phyloP scores from a whole-genome alignment of 495 filamentous ascomycete species.

The Penicillium chermesinum region DNA sequence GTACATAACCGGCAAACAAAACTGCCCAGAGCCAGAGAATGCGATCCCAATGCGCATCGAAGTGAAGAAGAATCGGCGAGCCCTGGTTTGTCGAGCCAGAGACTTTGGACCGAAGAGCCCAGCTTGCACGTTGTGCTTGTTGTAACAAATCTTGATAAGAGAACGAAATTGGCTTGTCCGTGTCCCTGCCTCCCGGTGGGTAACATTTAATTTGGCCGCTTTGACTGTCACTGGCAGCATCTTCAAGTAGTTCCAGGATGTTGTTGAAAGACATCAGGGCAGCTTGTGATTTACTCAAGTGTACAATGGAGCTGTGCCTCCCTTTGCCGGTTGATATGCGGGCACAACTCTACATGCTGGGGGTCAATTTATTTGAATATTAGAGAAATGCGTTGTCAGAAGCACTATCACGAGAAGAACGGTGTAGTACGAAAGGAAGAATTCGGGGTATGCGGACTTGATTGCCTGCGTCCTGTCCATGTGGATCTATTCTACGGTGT shows the following conservation, averaged over 20 bases:
- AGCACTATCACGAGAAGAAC: too few species aligned
- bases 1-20: constrained; percentile 32
- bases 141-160: constrained; percentile 6
- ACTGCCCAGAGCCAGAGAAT: constrained; percentile 46
- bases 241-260: constrained; percentile 8
- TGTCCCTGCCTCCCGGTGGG: background rate
- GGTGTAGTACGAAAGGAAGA: too few species aligned
- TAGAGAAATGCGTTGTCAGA: background rate
- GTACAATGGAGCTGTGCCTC: too few species aligned
- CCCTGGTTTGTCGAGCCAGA: background rate
- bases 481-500: too few species aligned
- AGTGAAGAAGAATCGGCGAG: constrained; percentile 31
- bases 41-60: constrained; percentile 32
- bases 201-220: constrained; percentile 8
- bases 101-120: background rate
- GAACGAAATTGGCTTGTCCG: background rate
- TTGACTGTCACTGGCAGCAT: background rate
- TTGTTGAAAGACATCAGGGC: constrained; percentile 8
- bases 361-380: background rate
- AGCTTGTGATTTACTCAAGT: too few species aligned
- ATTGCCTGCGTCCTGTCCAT: too few species aligned
- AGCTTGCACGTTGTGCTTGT: constrained; percentile 1
- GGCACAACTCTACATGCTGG: background rate
- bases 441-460: too few species aligned
- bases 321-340: too few species aligned